phyloP scores from a whole-genome alignment of 306 rosid species.

The Alnus glutinosa region DNA sequence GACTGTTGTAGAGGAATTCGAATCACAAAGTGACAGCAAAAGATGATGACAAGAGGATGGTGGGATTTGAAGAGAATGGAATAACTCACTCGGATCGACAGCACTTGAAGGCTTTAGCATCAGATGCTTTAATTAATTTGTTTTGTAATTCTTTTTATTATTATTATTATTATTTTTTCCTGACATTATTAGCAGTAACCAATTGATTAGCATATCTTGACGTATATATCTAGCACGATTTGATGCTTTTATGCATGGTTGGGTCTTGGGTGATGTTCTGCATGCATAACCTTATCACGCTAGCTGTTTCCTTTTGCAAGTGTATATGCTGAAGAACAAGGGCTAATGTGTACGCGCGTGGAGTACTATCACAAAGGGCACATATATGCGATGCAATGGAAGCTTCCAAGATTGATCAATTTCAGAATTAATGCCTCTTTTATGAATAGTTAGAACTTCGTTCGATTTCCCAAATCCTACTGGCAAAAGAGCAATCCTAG shows the following conservation, averaged over 20 bases:
- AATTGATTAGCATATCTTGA: not conserved
- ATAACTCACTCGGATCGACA: constrained; percentile 2
- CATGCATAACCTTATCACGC: not conserved
- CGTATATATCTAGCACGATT: not conserved
- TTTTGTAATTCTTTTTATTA: not conserved
- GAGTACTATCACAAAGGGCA: not conserved
- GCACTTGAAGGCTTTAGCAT: constrained; percentile 26
- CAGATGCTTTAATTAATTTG: constrained; percentile 28
- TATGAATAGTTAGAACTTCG: too few species aligned
- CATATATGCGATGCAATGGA: not conserved
- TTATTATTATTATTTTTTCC: not conserved
- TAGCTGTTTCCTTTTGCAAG: not conserved
- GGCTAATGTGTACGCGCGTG: too few species aligned
- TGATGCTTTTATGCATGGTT: not conserved
- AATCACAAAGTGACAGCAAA: constrained; percentile 17
- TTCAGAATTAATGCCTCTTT: too few species aligned
- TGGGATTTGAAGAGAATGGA: constrained; percentile 18
- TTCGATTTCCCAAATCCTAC: too few species aligned
- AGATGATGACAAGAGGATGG: constrained; percentile 9
- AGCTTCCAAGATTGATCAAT: too few species aligned
- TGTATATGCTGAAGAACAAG: not conserved
- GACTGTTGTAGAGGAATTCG: constrained; percentile 24
- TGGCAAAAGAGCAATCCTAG: too few species aligned
- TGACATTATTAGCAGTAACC: not conserved
- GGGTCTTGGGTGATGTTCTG: not conserved